phyloP scores from a whole-genome alignment of 2,329 filamentous ascomycete genomes.

The Colletotrichum salicis region DNA sequence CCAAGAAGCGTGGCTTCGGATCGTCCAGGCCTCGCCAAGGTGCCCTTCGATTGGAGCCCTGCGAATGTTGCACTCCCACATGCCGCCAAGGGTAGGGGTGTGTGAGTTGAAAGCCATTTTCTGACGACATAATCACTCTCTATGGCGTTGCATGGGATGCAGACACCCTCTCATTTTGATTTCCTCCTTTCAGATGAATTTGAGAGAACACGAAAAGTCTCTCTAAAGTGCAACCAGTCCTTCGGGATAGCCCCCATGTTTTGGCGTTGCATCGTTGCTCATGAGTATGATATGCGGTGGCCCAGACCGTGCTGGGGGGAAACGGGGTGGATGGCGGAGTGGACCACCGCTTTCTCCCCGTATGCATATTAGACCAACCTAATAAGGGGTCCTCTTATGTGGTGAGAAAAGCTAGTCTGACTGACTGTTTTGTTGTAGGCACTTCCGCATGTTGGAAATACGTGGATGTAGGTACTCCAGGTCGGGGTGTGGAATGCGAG shows the following conservation, averaged over 20 bases:
- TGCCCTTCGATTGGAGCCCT: constrained; percentile 21
- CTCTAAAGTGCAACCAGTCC: not conserved
- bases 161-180: not conserved
- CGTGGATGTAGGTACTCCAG: not conserved
- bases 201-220: not conserved
- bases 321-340: constrained; percentile 1
- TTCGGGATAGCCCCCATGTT: constrained; percentile 1
- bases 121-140: constrained; percentile 30
- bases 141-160: constrained; percentile 13
- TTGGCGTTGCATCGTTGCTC: not conserved
- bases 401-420: not conserved
- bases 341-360: not conserved
- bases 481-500: not conserved
- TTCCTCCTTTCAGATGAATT: not conserved
- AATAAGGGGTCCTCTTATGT: constrained; percentile 6
- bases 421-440: not conserved
- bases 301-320: not conserved
- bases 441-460: not conserved
- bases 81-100: constrained; percentile 17
- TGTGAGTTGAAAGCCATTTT: constrained; percentile 5
- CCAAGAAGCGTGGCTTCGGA: constrained; percentile 35
- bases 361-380: not conserved
- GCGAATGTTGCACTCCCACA: constrained; percentile 27
- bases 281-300: not conserved
- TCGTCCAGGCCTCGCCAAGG: constrained; percentile 33